Conservation (phyloP, 495 filamentous ascomycete genomes). For the Xylaria grammica region DNA sequence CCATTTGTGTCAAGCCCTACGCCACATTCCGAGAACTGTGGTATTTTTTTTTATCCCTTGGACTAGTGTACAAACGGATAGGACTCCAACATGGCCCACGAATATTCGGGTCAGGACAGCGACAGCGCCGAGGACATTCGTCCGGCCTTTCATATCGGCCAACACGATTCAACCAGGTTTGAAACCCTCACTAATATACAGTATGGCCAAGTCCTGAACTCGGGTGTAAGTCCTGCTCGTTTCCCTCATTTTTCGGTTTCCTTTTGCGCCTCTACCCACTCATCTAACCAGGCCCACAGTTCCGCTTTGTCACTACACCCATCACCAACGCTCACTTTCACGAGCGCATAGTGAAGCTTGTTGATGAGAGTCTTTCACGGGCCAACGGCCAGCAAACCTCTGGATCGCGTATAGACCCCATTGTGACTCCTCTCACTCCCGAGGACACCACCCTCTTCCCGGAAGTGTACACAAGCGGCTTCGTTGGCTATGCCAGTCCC, state of each 20-base stretch:
- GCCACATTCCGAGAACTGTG: neutral
- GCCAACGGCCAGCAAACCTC: constrained; percentile 26
- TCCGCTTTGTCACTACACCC: constrained; percentile 88
- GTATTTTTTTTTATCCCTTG: neutral
- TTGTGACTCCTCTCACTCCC: constrained; percentile 72
- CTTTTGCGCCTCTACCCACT: neutral
- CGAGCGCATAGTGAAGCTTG: constrained; percentile 68
- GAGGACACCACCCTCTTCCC: constrained; percentile 78
- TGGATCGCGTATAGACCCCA: constrained; percentile 46
- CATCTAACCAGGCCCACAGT: constrained; percentile 57
- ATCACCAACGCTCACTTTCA: constrained; percentile 88
- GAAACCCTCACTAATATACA: constrained; percentile 65
- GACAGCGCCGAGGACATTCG: constrained; percentile 47
- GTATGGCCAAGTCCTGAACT: constrained; percentile 70
- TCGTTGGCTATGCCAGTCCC: constrained; percentile 75
- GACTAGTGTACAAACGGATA: neutral
- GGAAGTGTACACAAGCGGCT: constrained; percentile 69
- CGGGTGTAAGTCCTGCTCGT: constrained; percentile 53
- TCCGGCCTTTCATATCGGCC: constrained; percentile 78
- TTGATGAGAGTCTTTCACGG: constrained; percentile 61
- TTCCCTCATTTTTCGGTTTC: neutral
- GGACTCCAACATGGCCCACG: constrained; percentile 48
- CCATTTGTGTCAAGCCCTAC: constrained; percentile 3
- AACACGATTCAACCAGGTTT: constrained; percentile 74
- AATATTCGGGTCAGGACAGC: constrained; percentile 54